These are phyloP conservation scores for Aspergillus homomorphus DNA, from an alignment of 495 filamentous ascomycete genomes.

Conservation along the genomic window DNA sequence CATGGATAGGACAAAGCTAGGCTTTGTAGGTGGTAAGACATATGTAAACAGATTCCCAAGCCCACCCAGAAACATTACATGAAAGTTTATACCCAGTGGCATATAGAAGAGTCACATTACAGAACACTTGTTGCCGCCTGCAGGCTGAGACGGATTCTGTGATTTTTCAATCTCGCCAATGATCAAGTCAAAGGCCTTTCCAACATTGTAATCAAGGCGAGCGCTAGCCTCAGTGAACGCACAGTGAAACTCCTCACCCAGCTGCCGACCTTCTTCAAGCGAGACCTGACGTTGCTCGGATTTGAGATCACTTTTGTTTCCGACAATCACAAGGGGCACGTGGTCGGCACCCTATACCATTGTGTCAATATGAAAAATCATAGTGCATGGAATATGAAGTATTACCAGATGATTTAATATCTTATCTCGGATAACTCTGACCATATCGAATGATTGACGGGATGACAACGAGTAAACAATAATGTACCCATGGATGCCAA, in stretches of 20 bases:
- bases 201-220: slow-evolving; percentile 88
- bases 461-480: slow-evolving; percentile 94
- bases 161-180: slow-evolving; percentile 93
- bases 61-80: not conserved
- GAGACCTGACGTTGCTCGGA: slow-evolving; percentile 90
- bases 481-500: slow-evolving; percentile 99
- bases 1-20: not conserved
- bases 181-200: slow-evolving; percentile 89
- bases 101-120: slow-evolving; percentile 63
- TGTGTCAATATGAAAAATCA: not conserved
- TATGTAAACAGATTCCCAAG: not conserved
- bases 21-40: not conserved
- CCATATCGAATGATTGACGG: slow-evolving; percentile 94
- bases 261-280: slow-evolving; percentile 72
- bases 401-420: slow-evolving; percentile 92
- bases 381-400: slow-evolving; percentile 7
- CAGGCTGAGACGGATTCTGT: slow-evolving; percentile 82
- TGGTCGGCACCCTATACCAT: slow-evolving; percentile 76
- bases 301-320: slow-evolving; percentile 94
- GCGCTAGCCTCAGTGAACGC: slow-evolving; percentile 94
- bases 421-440: slow-evolving; percentile 91
- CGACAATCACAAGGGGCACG: slow-evolving; percentile 91
- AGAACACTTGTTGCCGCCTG: slow-evolving; percentile 73
- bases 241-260: slow-evolving; percentile 84
- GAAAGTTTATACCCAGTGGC: not conserved